phyloP scores from a whole-genome alignment of 371 early-diverging fungal genomes.

The Smittium mucronatum region DNA sequence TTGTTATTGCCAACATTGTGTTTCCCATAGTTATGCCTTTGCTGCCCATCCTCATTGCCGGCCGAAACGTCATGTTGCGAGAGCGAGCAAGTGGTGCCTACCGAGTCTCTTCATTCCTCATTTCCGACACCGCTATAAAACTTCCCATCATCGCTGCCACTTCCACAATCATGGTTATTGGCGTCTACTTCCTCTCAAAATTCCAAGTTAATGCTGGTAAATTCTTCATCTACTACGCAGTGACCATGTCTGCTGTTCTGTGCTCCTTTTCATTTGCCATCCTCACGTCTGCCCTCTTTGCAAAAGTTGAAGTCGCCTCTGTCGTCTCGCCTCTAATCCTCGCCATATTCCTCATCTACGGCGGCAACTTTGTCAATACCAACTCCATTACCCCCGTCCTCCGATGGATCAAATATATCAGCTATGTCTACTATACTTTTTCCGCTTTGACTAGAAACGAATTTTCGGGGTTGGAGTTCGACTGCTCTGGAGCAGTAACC shows the following conservation, averaged over 20 bases:
- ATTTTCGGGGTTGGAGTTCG: constrained; percentile 23
- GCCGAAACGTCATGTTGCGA: constrained; percentile 22
- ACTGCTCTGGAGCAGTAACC: constrained; percentile 10
- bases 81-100: constrained; percentile 29
- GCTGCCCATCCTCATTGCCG: constrained; percentile 23
- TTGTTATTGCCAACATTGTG: constrained; percentile 17
- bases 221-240: constrained; percentile 24
- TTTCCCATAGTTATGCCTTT: constrained; percentile 25
- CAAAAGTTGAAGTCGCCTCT: constrained; percentile 27
- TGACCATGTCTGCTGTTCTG: constrained; percentile 16
- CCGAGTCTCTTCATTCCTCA: constrained; percentile 25
- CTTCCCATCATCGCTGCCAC: constrained; percentile 20
- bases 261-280: constrained; percentile 25
- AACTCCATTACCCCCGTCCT: constrained; percentile 23
- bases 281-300: constrained; percentile 21
- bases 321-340: constrained; percentile 30
- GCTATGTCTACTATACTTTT: constrained; percentile 27
- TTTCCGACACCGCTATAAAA: constrained; percentile 11
- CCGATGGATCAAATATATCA: constrained; percentile 33
- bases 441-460: constrained; percentile 30
- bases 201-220: constrained; percentile 25
- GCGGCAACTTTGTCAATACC: constrained; percentile 31
- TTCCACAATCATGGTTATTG: constrained; percentile 16
- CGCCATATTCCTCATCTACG: constrained; percentile 33
- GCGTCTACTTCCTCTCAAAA: constrained; percentile 28